These are phyloP conservation scores for Haberlea rhodopensis DNA, from an alignment of 257 asterid genomes.

Conservation along the genomic window DNA sequence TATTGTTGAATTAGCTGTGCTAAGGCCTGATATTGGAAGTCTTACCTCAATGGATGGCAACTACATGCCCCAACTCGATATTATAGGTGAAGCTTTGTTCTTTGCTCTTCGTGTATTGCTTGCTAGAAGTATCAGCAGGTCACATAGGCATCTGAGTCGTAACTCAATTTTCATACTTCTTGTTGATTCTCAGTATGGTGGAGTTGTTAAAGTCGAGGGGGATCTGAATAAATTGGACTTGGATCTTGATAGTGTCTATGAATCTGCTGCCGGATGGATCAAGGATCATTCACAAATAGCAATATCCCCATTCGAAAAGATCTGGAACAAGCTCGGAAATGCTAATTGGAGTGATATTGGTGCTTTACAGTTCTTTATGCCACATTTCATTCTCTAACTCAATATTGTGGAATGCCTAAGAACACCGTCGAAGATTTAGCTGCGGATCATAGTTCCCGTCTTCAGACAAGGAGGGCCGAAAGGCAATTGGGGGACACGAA, in stretches of 20 bases:
- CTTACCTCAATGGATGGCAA: constrained; percentile 42
- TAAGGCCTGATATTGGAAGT: constrained; percentile 64
- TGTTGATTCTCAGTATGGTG: constrained; percentile 82
- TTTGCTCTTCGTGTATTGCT: constrained; percentile 82
- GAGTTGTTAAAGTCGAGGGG: constrained; percentile 87
- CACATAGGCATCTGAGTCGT: constrained; percentile 65
- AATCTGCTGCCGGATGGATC: constrained; percentile 88
- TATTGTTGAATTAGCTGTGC: constrained; percentile 71
- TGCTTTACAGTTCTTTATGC: constrained; percentile 88
- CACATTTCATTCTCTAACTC: constrained; percentile 82
- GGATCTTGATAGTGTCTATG: constrained; percentile 68
- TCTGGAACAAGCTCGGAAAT: constrained; percentile 99
- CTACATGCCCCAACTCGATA: constrained; percentile 43
- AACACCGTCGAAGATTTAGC: constrained; percentile 86
- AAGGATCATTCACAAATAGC: constrained; percentile 59
- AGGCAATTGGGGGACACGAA: constrained; percentile 67
- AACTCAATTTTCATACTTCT: constrained; percentile 70
- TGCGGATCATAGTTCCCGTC: constrained; percentile 89
- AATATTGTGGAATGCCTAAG: constrained; percentile 74
- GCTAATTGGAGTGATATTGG: constrained; percentile 98
- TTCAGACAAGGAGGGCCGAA: constrained; percentile 78
- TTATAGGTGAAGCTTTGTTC: constrained; percentile 75
- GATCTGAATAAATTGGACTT: constrained; percentile 73
- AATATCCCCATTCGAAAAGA: constrained; percentile 75
- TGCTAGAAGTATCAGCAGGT: constrained; percentile 84